A percentile compares a stretch with the other conserved stretches of the same genome.
Evolutionary conservation across 23 red algal genomes (phyloP).

Genomic region (Porphyridium purpureum): DNA sequence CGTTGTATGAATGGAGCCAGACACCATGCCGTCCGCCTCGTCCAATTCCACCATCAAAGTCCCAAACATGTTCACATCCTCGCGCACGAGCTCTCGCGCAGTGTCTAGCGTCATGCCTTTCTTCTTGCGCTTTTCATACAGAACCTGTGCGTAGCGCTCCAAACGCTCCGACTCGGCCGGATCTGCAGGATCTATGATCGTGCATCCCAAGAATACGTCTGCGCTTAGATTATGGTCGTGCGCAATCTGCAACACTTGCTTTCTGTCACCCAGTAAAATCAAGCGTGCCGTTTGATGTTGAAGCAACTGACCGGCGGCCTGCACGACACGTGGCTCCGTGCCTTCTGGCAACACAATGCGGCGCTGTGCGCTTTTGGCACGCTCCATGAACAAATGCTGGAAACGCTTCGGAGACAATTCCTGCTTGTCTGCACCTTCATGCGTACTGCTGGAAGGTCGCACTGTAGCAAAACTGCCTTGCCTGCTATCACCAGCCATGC

Average conservation of each 20-base stretch:
- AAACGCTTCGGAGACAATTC: too few relatives aligned
- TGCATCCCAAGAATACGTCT: too few relatives aligned
- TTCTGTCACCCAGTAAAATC: neutral
- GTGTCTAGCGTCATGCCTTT: conserved; percentile 2
- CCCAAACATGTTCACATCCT: conserved; percentile 2
- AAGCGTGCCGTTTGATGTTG: neutral
- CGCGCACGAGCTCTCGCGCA: neutral
- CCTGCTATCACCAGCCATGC: too few relatives aligned
- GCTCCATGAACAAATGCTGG: conserved; percentile 2
- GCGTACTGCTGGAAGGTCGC: too few relatives aligned
- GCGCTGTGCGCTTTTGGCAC: neutral
- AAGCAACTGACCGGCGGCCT: neutral
- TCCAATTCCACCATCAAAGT: conserved; percentile 9
- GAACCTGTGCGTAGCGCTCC: neutral
- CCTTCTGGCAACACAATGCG: conserved; percentile 12
- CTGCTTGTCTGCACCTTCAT: too few relatives aligned
- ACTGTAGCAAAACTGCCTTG: too few relatives aligned
- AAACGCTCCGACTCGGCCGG: neutral
- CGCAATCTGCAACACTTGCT: neutral
- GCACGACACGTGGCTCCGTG: conserved; percentile 8
- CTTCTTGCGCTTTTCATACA: neutral
- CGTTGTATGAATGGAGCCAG: conserved; percentile 6
- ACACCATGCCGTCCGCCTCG: conserved; percentile 11
- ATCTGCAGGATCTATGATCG: conserved; percentile 4
- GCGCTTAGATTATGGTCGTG: neutral